These are phyloP conservation scores for Cicer chorassanicum DNA, from an alignment of 306 rosid species.

Conservation along the genomic window DNA sequence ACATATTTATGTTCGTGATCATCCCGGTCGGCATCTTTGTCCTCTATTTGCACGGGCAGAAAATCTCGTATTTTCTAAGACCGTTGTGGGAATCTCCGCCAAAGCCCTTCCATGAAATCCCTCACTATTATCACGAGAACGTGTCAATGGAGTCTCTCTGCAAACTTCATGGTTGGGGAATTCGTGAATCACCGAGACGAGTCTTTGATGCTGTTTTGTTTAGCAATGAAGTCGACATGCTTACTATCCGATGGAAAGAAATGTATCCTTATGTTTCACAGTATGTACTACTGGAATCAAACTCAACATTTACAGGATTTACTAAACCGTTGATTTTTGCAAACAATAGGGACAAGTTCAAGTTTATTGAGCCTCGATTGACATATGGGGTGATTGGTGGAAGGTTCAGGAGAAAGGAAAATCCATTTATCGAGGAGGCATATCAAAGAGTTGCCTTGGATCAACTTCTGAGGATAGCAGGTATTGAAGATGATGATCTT, in stretches of 20 bases:
- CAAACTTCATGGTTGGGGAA: constrained; percentile 87
- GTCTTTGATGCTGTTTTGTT: constrained; percentile 90
- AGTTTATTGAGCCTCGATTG: constrained; percentile 69
- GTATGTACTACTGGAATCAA: constrained; percentile 84
- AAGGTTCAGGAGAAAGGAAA: constrained; percentile 73
- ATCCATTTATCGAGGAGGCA: constrained; percentile 92
- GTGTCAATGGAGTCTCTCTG: constrained; percentile 79
- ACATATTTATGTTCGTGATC: constrained; percentile 43
- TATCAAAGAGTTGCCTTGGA: constrained; percentile 85
- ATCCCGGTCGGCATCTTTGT: constrained; percentile 48
- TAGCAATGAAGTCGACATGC: constrained; percentile 83
- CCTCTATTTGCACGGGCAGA: constrained; percentile 62
- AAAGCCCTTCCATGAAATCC: constrained; percentile 67
- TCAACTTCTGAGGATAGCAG: constrained; percentile 74
- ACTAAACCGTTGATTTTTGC: constrained; percentile 70
- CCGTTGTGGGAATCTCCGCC: constrained; percentile 95
- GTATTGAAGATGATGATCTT: constrained; percentile 88
- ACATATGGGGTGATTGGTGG: constrained; percentile 74
- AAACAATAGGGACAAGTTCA: constrained; percentile 59
- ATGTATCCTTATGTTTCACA: constrained; percentile 72
- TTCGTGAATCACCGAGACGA: constrained; percentile 78
- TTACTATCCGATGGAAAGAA: constrained; percentile 86
- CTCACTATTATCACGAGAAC: constrained; percentile 84
- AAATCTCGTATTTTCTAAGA: constrained; percentile 78
- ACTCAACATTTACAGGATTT: constrained; percentile 80